Base-by-base conservation (phyloP, 1,284 basidiomycete species). In the Apiotrichum laibachii region DNA sequence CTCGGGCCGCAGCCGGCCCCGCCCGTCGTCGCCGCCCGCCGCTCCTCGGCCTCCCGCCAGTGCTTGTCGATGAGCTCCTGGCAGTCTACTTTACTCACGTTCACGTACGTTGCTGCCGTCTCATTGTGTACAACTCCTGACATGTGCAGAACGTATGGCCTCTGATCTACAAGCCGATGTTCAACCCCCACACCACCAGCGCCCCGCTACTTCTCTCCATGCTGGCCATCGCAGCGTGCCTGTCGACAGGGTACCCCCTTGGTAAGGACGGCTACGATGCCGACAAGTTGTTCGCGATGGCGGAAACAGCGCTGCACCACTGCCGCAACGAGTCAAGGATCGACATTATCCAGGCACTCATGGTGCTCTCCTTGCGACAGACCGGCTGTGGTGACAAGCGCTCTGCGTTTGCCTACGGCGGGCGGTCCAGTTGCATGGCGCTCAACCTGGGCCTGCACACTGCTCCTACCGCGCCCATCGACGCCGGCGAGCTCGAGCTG, bases 261-360 rank as follows among this genome's bases (percentile, higher is more conserved):
- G 37, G 34, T 1, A 85, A 88, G 66, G 87, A 86, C 56, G 80
- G 80, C 5, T 85, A 90, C 76, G 80, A 76, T 2, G 83, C 86
- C 1, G 87, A 90, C 70, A 80, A 82, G 53, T 78, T 91, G 5
- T 72, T 71, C 50, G 50, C 46, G 5, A 69, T 71, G 66, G 73
- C 75, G 11, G 70, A 76, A 50, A 58, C 62, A 16, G 61, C 65
- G 8, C 65, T 76, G 18, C 67, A 67, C 37, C 63, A 67, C 37
- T 64, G 61, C 16, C 63, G 67, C 11, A 63, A 63, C 33, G 69
- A 72, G 49, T 65, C 62, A 9, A 65, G 71, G 10, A 64, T 76
- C 26, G 72, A 75, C 51, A 65, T 72, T 13, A 64, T 76, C 2
- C 80, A 81, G 61, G 67, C 72, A 11, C 69, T 78, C 47, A 71